Evolutionary conservation across 306 rosid species (phyloP).

Genomic region (Mimosa pudica): DNA sequence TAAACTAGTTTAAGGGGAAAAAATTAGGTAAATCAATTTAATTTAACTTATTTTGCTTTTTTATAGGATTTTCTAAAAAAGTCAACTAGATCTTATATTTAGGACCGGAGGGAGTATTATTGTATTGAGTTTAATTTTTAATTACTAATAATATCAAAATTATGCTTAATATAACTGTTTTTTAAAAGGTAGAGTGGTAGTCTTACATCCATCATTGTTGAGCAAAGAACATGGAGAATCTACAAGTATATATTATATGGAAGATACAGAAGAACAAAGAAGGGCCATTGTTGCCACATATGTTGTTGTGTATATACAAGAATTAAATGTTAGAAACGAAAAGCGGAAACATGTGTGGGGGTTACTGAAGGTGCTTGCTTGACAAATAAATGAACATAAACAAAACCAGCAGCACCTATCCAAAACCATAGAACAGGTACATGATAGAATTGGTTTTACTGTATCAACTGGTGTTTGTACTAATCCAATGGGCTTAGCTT

Average conservation of each 20-base stretch:
- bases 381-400: background rate
- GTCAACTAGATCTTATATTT: too few species aligned
- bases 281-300: conserved; percentile 18
- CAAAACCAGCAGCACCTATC: conserved; percentile 12
- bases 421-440: background rate
- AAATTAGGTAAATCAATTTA: too few species aligned
- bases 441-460: too few species aligned
- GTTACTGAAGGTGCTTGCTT: background rate
- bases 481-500: too few species aligned
- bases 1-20: too few species aligned
- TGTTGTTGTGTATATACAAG: conserved; percentile 15
- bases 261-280: background rate
- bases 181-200: background rate
- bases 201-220: background rate
- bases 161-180: background rate
- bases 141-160: background rate
- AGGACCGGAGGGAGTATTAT: background rate
- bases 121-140: background rate
- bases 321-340: conserved; percentile 1
- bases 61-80: too few species aligned
- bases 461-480: too few species aligned
- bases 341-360: conserved; percentile 16
- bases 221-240: conserved; percentile 1
- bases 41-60: too few species aligned
- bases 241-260: background rate